These are phyloP conservation scores for Flaveria linearis DNA, from an alignment of 129 eudicot genomes.

Conservation along the genomic window DNA sequence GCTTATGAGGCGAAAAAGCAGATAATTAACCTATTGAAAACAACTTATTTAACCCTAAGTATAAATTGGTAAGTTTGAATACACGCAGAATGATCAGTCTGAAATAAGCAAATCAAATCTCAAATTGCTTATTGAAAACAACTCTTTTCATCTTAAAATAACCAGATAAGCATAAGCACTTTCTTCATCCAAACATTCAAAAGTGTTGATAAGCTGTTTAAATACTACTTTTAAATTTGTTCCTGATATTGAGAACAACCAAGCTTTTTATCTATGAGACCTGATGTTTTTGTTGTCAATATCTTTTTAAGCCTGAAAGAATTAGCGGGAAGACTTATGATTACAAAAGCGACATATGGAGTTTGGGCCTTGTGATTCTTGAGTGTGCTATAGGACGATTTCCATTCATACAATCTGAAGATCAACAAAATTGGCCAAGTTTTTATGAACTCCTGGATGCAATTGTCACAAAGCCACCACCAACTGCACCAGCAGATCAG, in stretches of 20 bases:
- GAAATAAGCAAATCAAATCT: background rate
- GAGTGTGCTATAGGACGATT: constrained; percentile 98
- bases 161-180: background rate
- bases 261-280: background rate
- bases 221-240: constrained; percentile 7
- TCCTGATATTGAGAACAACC: background rate
- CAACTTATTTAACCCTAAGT: background rate
- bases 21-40: background rate
- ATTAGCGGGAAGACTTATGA: constrained; percentile 92
- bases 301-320: constrained; percentile 72
- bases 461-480: constrained; percentile 84
- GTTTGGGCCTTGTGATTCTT: constrained; percentile 89
- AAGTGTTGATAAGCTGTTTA: background rate
- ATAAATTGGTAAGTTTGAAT: background rate
- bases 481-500: constrained; percentile 93
- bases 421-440: constrained; percentile 79
- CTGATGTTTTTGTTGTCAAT: background rate
- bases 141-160: background rate
- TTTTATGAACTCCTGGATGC: constrained; percentile 93
- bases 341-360: constrained; percentile 93
- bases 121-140: background rate
- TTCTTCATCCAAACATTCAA: background rate
- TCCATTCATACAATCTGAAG: constrained; percentile 91
- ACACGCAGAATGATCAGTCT: background rate
- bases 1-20: background rate